These are phyloP conservation scores for Candida dajiaensis DNA, from an alignment of 805 yeast species.

Conservation along the genomic window DNA sequence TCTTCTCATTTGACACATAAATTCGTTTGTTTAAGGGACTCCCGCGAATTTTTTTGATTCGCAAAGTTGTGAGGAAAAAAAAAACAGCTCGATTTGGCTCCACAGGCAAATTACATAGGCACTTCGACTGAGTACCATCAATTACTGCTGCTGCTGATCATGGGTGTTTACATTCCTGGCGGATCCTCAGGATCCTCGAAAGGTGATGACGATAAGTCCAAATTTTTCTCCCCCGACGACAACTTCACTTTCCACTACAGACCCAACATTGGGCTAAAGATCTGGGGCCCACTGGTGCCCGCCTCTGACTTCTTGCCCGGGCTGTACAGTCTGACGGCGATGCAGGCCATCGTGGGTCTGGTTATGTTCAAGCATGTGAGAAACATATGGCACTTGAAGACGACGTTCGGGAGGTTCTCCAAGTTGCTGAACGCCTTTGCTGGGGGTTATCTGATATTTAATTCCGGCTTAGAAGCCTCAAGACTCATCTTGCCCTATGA, in stretches of 20 bases:
- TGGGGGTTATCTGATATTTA: slow-evolving; percentile 46
- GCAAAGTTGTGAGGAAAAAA: background rate
- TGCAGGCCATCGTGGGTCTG: slow-evolving; percentile 49
- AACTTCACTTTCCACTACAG: slow-evolving; percentile 24
- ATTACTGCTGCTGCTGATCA: too few species aligned
- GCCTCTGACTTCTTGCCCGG: slow-evolving; percentile 60
- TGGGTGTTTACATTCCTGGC: slow-evolving; percentile 8
- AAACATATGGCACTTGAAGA: slow-evolving; percentile 20
- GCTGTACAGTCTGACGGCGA: slow-evolving; percentile 42
- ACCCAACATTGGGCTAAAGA: slow-evolving; percentile 53
- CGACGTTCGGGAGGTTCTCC: slow-evolving; percentile 25
- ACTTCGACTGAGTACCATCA: too few species aligned
- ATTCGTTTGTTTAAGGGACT: background rate
- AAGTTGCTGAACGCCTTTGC: slow-evolving; percentile 28
- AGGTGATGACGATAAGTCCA: background rate
- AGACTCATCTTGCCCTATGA: slow-evolving; percentile 46
- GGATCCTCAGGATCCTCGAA: background rate
- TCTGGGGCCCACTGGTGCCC: slow-evolving; percentile 73
- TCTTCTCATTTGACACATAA: background rate
- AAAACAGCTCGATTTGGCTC: background rate
- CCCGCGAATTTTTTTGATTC: background rate
- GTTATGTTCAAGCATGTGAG: slow-evolving; percentile 21
- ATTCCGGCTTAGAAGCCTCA: slow-evolving; percentile 50
- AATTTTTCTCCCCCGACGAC: background rate
- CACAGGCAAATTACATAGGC: too few species aligned